phyloP scores from a whole-genome alignment of 2,329 filamentous ascomycete genomes.

The Orbilia brochopaga region DNA sequence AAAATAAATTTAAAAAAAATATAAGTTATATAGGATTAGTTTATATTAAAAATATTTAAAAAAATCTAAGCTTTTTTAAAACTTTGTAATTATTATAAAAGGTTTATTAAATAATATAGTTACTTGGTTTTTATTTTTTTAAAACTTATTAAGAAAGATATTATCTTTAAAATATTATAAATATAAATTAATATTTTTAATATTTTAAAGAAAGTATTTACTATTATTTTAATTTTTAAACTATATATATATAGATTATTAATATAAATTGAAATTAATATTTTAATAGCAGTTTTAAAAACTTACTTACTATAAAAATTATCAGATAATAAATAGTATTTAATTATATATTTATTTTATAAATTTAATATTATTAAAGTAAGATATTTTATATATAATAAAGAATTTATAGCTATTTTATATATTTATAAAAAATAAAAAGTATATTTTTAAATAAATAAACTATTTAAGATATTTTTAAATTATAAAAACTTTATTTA shows the following conservation, averaged over 20 bases:
- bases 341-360: too few relatives aligned
- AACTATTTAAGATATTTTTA: constrained; percentile 2
- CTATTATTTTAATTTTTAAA: too few relatives aligned
- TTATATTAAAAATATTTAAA: constrained; percentile 2
- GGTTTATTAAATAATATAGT: constrained; percentile 1
- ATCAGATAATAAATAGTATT: constrained; percentile 1
- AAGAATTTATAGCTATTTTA: not conserved
- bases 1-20: not conserved
- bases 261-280: too few relatives aligned
- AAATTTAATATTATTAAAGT: not conserved
- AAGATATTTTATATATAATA: constrained; percentile 7
- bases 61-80: not conserved
- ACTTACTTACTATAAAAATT: constrained; percentile 4
- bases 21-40: not conserved
- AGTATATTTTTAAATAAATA: constrained; percentile 4
- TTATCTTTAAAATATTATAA: not conserved
- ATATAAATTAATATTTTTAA: not conserved
- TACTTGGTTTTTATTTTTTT: too few relatives aligned
- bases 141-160: constrained; percentile 1
- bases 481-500: constrained; percentile 8
- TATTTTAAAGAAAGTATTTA: too few relatives aligned
- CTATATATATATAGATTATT: too few relatives aligned
- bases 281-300: too few relatives aligned
- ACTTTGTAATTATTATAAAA: constrained; percentile 10
- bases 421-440: constrained; percentile 11